These are phyloP conservation scores for Rhizophagus sp. DNA, from an alignment of 192 early-diverging fungal genomes.

Conservation along the genomic window DNA sequence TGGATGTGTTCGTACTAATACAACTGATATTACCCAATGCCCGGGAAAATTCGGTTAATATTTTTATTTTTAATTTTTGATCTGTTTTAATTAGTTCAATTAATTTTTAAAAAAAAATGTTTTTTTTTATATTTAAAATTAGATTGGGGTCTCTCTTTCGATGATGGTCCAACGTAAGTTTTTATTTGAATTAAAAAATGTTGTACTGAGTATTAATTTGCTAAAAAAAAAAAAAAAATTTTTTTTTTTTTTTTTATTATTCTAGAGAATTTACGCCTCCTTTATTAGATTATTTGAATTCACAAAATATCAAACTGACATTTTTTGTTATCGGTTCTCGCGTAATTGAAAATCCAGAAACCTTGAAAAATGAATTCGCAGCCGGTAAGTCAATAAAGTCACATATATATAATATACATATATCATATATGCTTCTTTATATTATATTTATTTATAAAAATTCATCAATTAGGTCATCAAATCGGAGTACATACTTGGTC, in stretches of 20 bases:
- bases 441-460: constrained; percentile 10
- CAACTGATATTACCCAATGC: constrained; percentile 37
- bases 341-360: constrained; percentile 46
- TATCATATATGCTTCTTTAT: not conserved
- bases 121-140: not conserved
- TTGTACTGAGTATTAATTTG: not conserved
- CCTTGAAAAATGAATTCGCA: constrained; percentile 4
- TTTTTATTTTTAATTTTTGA: not conserved
- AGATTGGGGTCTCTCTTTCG: constrained; percentile 27
- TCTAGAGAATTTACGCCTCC: constrained; percentile 38
- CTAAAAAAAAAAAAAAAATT: no score
- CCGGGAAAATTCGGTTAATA: constrained; percentile 20
- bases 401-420: no score
- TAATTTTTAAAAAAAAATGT: not conserved
- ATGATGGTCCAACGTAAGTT: constrained; percentile 31
- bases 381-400: constrained; percentile 35
- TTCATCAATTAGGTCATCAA: constrained; percentile 49
- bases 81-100: not conserved
- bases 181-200: not conserved
- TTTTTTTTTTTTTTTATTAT: not conserved
- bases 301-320: constrained; percentile 54
- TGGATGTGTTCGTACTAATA: constrained; percentile 30
- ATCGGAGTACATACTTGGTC: constrained; percentile 68
- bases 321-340: constrained; percentile 68
- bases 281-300: constrained; percentile 47